Percentiles rank a stretch among this genome's conserved stretches.
phyloP scores from a whole-genome alignment of 257 asterid genomes.

The Parsonsia alboflavescens region DNA sequence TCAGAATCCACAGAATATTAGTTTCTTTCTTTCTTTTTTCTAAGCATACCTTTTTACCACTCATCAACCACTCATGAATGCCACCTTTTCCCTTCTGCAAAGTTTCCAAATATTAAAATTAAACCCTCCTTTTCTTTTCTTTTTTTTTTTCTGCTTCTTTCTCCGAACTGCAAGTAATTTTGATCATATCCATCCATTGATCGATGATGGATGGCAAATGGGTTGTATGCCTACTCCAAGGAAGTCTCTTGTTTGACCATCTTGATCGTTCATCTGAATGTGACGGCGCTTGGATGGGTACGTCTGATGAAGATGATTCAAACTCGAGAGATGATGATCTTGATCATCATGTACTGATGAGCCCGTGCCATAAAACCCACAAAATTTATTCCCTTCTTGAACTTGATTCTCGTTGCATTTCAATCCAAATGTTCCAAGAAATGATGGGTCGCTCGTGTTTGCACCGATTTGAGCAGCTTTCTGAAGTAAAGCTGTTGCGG shows the following conservation, averaged over 20 bases:
- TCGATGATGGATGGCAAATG: conserved; percentile 71
- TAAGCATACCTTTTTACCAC: conserved; percentile 32
- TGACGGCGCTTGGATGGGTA: conserved; percentile 53
- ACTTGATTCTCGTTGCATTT: conserved; percentile 24
- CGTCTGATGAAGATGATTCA: conserved; percentile 40
- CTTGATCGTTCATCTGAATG: conserved; percentile 27
- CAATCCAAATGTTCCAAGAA: conserved; percentile 42
- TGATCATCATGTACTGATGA: conserved; percentile 38
- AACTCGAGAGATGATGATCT: conserved; percentile 34
- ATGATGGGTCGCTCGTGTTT: conserved; percentile 43
- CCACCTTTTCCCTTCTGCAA: conserved; percentile 49
- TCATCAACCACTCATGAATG: conserved; percentile 42
- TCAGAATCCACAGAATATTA: not conserved
- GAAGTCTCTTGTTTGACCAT: conserved; percentile 85
- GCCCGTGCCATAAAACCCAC: conserved; percentile 42
- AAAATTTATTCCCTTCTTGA: conserved; percentile 33
- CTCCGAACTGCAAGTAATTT: not conserved
- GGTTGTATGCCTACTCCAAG: conserved; percentile 85
- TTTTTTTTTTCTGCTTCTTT: not conserved
- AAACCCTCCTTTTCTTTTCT: conserved; percentile 5
- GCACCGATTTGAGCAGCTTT: conserved; percentile 78
- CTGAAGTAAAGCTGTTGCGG: conserved; percentile 86
- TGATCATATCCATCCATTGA: conserved; percentile 77
- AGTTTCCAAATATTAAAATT: conserved; percentile 43
- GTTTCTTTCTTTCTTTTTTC: conserved; percentile 3